Conservation (phyloP, 352 stramenopile genomes). For the Pilasporangium apinafurcum region DNA sequence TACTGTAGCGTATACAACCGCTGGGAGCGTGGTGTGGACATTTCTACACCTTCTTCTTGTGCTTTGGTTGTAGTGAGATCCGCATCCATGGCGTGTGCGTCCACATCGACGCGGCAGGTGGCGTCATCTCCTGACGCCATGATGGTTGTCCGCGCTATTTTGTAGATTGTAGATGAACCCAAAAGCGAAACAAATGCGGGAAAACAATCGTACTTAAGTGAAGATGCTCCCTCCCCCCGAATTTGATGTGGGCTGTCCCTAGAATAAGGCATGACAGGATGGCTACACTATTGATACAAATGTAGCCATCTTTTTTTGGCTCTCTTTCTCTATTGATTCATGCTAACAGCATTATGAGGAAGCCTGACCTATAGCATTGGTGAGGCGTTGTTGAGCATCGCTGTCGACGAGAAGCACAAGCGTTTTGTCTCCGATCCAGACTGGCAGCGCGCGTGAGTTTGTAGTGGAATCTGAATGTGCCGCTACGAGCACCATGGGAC, state of each 20-base stretch:
- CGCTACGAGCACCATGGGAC: constrained; percentile 36
- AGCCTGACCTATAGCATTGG: background rate
- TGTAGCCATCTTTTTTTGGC: too few relatives aligned
- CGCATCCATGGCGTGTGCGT: background rate
- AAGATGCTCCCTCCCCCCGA: too few relatives aligned
- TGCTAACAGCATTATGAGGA: background rate
- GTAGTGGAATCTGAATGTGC: background rate
- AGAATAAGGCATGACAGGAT: too few relatives aligned
- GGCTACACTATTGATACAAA: too few relatives aligned
- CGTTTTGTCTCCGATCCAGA: constrained; percentile 53
- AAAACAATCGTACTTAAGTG: too few relatives aligned
- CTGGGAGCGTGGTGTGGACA: background rate
- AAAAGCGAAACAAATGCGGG: background rate
- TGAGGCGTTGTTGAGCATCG: constrained; percentile 32
- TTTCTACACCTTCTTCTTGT: background rate
- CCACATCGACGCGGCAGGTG: constrained; percentile 10
- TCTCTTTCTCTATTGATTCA: too few relatives aligned
- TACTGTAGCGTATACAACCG: constrained; percentile 21
- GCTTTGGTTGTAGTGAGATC: constrained; percentile 2
- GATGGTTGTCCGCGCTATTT: background rate
- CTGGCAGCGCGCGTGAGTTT: constrained; percentile 23
- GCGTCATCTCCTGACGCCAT: background rate
- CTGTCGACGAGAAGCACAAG: constrained; percentile 53
- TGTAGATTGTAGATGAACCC: constrained; percentile 5
- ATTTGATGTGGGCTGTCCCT: too few relatives aligned